Evolutionary conservation across 2,329 filamentous ascomycete genomes (phyloP).

Genomic region (Thyridium curvatum): DNA sequence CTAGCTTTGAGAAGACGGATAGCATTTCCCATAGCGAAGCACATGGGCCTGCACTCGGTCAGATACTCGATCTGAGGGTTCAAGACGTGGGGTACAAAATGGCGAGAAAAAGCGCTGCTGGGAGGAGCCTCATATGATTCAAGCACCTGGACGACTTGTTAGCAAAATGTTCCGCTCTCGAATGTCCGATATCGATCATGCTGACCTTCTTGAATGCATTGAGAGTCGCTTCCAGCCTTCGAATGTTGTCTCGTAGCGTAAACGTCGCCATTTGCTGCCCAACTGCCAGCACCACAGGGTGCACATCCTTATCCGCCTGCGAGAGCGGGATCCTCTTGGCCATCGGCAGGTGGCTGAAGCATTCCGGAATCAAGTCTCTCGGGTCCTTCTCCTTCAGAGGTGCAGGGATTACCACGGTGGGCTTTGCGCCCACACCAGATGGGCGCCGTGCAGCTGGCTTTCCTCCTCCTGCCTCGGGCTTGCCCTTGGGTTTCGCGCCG

Average conservation of each 20-base stretch:
- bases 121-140: constrained; percentile 86
- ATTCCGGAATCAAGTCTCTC: constrained; percentile 61
- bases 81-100: constrained; percentile 85
- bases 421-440: too few species aligned
- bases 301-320: constrained; percentile 68
- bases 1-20: constrained; percentile 91
- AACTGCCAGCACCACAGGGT: constrained; percentile 77
- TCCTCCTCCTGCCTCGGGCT: constrained; percentile 29
- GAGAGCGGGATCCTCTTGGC: constrained; percentile 48
- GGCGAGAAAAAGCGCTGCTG: constrained; percentile 77
- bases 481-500: constrained; percentile 38
- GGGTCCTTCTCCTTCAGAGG: constrained; percentile 45
- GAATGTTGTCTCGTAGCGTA: constrained; percentile 81
- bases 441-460: not conserved
- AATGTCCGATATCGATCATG: not conserved
- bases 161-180: too few species aligned
- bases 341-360: constrained; percentile 77
- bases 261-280: constrained; percentile 90
- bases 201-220: constrained; percentile 79
- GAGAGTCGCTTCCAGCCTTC: constrained; percentile 79
- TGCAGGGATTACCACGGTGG: constrained; percentile 11
- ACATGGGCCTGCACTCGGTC: constrained; percentile 88
- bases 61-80: constrained; percentile 95
- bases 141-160: constrained; percentile 58
- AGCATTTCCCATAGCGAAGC: constrained; percentile 94